Conservation (phyloP, 305 asterid species). For the Plantago lanceolata region DNA sequence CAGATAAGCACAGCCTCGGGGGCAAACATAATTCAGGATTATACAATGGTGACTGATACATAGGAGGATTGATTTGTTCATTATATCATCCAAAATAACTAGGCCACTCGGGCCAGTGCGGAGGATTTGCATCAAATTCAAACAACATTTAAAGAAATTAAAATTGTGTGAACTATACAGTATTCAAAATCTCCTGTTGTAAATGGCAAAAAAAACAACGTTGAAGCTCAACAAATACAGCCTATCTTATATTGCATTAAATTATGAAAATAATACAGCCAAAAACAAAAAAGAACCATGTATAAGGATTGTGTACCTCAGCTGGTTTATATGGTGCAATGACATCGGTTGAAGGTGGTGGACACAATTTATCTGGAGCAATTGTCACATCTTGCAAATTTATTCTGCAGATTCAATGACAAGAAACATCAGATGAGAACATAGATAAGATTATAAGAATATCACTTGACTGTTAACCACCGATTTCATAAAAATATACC, state of each 20-base stretch:
- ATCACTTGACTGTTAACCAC: neutral
- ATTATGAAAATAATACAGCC: neutral
- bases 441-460: neutral
- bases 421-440: neutral
- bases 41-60: too few species aligned
- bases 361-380: slow-evolving; percentile 29
- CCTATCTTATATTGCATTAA: too few species aligned
- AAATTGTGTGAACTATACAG: neutral
- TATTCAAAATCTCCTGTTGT: too few species aligned
- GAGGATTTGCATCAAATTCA: neutral
- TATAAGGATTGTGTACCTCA: slow-evolving; percentile 38
- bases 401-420: slow-evolving; percentile 43
- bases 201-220: too few species aligned
- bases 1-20: too few species aligned
- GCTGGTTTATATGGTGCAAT: slow-evolving; percentile 35
- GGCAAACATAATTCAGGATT: too few species aligned
- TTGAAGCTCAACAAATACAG: too few species aligned
- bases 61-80: too few species aligned
- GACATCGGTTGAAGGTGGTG: slow-evolving; percentile 39
- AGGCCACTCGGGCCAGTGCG: too few species aligned
- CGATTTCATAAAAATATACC: neutral
- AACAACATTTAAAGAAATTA: neutral
- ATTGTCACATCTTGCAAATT: slow-evolving; percentile 43
- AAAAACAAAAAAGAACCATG: neutral
- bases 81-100: too few species aligned